Conservation (phyloP, 129 eudicot genomes). For the Centaurea solstitialis region DNA sequence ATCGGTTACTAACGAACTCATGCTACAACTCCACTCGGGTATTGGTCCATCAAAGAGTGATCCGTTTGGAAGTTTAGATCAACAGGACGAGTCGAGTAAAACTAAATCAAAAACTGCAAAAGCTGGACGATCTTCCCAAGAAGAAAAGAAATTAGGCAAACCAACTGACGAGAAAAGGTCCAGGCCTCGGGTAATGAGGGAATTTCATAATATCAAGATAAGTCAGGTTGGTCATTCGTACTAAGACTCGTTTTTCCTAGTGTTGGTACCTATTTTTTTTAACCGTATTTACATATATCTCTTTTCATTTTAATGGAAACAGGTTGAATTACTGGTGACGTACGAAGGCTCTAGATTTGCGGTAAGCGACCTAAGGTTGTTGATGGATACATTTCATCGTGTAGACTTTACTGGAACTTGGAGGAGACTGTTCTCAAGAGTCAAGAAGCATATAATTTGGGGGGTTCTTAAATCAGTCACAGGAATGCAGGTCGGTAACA, state of each 20-base stretch:
- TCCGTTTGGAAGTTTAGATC: conserved; percentile 45
- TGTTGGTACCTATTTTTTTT: background rate
- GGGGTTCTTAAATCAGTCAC: conserved; percentile 97
- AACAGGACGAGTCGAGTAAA: conserved; percentile 56
- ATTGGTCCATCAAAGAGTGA: conserved; percentile 50
- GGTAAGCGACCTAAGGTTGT: conserved; percentile 84
- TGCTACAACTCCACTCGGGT: conserved; percentile 61
- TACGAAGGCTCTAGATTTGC: conserved; percentile 96
- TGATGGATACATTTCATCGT: conserved; percentile 94
- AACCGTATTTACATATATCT: background rate
- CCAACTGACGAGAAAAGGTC: conserved; percentile 72
- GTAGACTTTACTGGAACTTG: conserved; percentile 92
- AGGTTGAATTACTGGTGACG: conserved; percentile 92
- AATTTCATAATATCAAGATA: conserved; percentile 91
- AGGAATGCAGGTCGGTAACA: conserved; percentile 83
- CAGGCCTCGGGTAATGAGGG: conserved; percentile 84
- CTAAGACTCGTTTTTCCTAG: background rate
- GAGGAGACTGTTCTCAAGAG: conserved; percentile 90
- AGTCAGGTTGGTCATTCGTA: conserved; percentile 73
- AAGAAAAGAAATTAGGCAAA: conserved; percentile 78
- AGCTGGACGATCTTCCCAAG: conserved; percentile 87
- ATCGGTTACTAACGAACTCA: conserved; percentile 87
- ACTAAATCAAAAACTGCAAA: conserved; percentile 58
- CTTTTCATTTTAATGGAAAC: conserved; percentile 22
- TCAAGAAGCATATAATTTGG: conserved; percentile 97